phyloP scores from a whole-genome alignment of 257 asterid species.

The Solanum neorickii region DNA sequence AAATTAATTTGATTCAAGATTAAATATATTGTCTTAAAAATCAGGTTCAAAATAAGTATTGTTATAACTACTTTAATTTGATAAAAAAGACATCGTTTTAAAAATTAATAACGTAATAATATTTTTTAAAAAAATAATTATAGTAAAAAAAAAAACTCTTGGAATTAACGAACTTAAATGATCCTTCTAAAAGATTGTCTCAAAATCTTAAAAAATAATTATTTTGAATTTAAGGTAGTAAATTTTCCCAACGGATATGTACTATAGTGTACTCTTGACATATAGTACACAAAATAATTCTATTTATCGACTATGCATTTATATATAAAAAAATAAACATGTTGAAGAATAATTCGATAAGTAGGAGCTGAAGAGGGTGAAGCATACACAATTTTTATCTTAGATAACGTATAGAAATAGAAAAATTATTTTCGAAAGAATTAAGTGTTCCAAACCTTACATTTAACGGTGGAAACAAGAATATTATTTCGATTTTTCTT shows the following conservation, averaged over 20 bases:
- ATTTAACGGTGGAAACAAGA: too few relatives aligned
- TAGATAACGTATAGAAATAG: fast-evolving
- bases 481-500: not conserved
- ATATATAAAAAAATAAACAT: not conserved
- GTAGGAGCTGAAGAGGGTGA: too few relatives aligned
- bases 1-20: not conserved
- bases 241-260: not conserved
- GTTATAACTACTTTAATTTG: too few relatives aligned
- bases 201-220: not conserved
- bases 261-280: not conserved
- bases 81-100: too few relatives aligned
- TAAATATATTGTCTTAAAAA: too few relatives aligned
- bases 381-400: not conserved
- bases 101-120: not conserved
- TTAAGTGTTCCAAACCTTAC: not conserved
- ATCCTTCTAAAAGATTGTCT: not conserved
- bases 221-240: not conserved
- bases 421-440: not conserved
- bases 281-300: not conserved
- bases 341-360: not conserved
- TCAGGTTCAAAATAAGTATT: not conserved
- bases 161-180: not conserved
- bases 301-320: not conserved
- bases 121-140: too few relatives aligned
- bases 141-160: not conserved